Evolutionary conservation across 176 grass and related monocot species (phyloP), one percentile per base, ranked within the genome.

Genomic region (Lolium multiflorum): DNA sequence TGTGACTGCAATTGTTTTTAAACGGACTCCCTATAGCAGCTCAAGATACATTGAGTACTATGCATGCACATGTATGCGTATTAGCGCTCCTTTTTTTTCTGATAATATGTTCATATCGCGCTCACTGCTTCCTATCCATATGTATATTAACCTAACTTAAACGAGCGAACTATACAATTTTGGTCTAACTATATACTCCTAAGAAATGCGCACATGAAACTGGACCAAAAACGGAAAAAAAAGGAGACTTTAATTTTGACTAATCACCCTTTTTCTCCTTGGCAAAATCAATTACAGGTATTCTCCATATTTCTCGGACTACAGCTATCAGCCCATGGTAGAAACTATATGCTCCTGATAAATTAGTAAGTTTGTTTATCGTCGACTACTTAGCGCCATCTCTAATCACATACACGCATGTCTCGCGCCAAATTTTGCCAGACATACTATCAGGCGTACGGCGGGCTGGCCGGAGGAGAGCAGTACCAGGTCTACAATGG

Each of bases 281-380:
- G 28, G 18, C 1, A 46, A 82, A 66, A 59, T 69, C 67, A 49
- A 87, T 55, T 88, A n/a, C 81, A 91, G 89, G 70, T 91, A 91
- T 46, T 46, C 81, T 7, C 85, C 89, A 3, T 91, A 84, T 35
- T 84, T 84, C 69, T 81, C 85, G 44, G 85, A 91, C 44, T 84
- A 88, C 51, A 22, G 77, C 50, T 91, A 81, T 2, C 85, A 77
- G 4, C 81, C 81, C 0, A 77, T 87, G 89, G 89, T 91, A 90
- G 26, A 13, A 25, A 12, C 20, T 60, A 58, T 58, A n/a, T n/a
- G 3, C 31, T 35, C 31, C 31, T 35, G 31, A 35, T 35, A 35
- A 35, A 35, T 35, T 35, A 35, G 31, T 6, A 16, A 16, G 28
- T n/a, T 56, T 35, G 16, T 52, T 61, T 49, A 12, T 9, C 4